Percentiles rank a stretch among this genome's conserved stretches.
phyloP scores from a whole-genome alignment of 176 grass and related monocot genomes.

The Secale cereale region DNA sequence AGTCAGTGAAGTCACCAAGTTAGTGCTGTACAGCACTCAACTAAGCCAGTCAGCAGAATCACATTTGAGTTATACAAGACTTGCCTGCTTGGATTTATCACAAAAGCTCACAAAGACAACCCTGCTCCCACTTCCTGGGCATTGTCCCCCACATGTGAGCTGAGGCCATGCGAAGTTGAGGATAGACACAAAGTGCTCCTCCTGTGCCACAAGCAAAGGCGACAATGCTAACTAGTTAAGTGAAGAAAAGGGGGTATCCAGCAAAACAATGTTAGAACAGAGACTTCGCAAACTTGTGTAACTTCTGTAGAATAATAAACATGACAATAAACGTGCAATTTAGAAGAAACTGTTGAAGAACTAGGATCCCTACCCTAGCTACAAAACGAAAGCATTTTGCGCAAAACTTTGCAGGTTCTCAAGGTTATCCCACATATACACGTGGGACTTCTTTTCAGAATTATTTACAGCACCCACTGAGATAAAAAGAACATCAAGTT shows the following conservation, averaged over 20 bases:
- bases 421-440: not conserved
- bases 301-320: slow-evolving; percentile 4
- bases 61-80: slow-evolving; percentile 22
- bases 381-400: not conserved
- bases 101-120: slow-evolving; percentile 76
- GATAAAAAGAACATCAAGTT: not conserved
- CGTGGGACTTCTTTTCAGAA: not conserved
- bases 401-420: not conserved
- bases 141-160: slow-evolving; percentile 68
- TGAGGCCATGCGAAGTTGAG: slow-evolving; percentile 89
- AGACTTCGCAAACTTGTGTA: not conserved
- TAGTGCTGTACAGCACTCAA: not conserved
- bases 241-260: not conserved
- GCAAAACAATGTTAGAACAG: not conserved
- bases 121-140: slow-evolving; percentile 74
- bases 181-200: slow-evolving; percentile 79
- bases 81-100: slow-evolving; percentile 69
- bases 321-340: not conserved
- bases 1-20: not conserved
- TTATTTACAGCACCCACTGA: not conserved
- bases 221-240: not conserved
- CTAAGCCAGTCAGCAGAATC: slow-evolving; percentile 1
- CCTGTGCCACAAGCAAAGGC: slow-evolving; percentile 39
- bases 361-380: not conserved
- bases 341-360: not conserved